Evolutionary conservation across 2,329 filamentous ascomycete species (phyloP), one percentile per base, ranked within the genome.

Genomic region (Colletotrichum melonis): DNA sequence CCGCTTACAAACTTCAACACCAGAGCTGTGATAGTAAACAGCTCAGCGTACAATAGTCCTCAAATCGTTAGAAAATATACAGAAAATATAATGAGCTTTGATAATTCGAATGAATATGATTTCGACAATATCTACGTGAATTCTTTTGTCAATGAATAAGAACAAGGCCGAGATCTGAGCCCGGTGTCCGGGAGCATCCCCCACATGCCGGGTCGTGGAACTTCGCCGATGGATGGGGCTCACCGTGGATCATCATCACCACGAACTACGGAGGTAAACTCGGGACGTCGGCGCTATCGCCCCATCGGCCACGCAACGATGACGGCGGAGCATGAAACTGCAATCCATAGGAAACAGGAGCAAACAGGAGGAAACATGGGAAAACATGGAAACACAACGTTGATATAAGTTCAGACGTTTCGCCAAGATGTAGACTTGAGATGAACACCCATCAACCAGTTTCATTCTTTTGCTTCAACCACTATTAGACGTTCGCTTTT

Each of bases 241-340:
- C 57, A n/a, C 38, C 35, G 35, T 62, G 58, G 35, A 49, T 68
- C 55, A 24, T 62, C 49, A 35, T 54, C 55, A 63, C 55, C 56
- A 32, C 54, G 57, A 68, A 35, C 63, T 63, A 67, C 58, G 38
- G 32, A 42, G 38, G 35, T 12, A 32, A 64, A 49, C 56, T 67
- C 38, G 63, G 26, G 54, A 56, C 38, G 46, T 62, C 56, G 69
- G 69, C 49, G 32, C 26, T 49, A 68, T 63, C 64, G 57, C 57
- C 69, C 69, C 64, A 56, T 38, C 38, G 46, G 69, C 63, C 64
- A 57, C 69, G 64, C 63, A 68, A 72, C 26, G 28, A 16, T 4
- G 28, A 24, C 42, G 64, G 69, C 69, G 69, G 42, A 59, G 54
- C 14, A 58, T 32, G 7, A 24, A 32, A 35, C 14, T 24, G 32